Base-by-base conservation (phyloP, 2,329 filamentous ascomycete genomes). In the Colletotrichum scovillei region DNA sequence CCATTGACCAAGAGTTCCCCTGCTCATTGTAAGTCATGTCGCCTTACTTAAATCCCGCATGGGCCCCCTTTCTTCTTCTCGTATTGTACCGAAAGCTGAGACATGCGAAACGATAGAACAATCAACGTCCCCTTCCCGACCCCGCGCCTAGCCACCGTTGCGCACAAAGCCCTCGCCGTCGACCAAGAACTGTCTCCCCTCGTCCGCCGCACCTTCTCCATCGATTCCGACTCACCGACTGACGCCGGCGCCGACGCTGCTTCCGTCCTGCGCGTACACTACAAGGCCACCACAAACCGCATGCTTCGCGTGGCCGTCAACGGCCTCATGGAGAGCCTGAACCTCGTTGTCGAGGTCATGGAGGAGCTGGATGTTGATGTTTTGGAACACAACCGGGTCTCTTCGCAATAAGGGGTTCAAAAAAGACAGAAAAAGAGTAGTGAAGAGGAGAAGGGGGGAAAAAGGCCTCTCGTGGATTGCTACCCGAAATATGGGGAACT, bases 271-370 rank as follows among this genome's bases (percentile, higher is more conserved):
- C 87, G 89, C 73, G 93, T 94, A 11, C 89, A 93, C 73, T 98
- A 98, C 84, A 89, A 88, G 67, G 97, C 97, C 1, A 95, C 95
- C 0, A 98, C 97, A 24, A 98, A 98, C 81, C 92, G 97, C 77
- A 98, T 98, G 96, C 88, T 99, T 71, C 92, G 97, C 57, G 97
- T 99, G 2, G 94, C 96, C 3, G 95, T 98, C 69, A 98, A 98
- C 84, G 95, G 95, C 11, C 98, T 98, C 83, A 95, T 98, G 88
- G 96, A 98, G 79, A 97, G 93, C 77, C 82, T 98, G 69, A 91
- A 91, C 65, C 91, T 98, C 5, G 92, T 98, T 1, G 82, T 98
- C 55, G 94, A 95, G 67, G 93, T 97, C 19, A 98, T 98, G 93
- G 92, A 94, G 82, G 93, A 97, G 81, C 84, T 98, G 78, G 96